phyloP scores from a whole-genome alignment of 2,329 filamentous ascomycete genomes.

The Elsinoe arachidis region DNA sequence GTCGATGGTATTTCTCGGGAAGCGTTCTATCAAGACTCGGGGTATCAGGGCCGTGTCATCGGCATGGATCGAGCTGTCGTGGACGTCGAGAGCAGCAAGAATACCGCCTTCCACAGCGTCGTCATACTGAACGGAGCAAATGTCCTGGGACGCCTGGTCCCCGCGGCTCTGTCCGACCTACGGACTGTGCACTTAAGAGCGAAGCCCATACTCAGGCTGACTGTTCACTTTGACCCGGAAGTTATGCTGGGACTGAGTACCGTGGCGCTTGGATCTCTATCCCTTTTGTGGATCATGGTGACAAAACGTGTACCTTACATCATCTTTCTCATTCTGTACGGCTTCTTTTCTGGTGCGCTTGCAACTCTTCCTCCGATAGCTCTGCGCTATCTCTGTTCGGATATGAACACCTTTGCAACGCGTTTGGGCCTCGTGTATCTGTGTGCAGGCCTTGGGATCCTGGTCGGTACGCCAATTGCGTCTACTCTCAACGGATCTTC shows the following conservation, averaged over 20 bases:
- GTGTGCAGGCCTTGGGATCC: conserved; percentile 25
- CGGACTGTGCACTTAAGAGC: no score
- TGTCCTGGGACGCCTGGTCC: conserved; percentile 49
- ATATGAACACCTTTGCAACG: conserved; percentile 25
- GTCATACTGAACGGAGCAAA: conserved; percentile 59
- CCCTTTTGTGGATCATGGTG: conserved; percentile 26
- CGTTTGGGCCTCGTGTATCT: conserved; percentile 29
- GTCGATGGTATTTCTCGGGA: conserved; percentile 33
- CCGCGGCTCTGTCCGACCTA: conserved; percentile 50
- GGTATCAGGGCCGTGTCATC: no score
- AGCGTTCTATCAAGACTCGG: no score
- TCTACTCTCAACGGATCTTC: conserved; percentile 15
- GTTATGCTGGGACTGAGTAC: conserved; percentile 44
- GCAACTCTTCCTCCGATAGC: conserved; percentile 26
- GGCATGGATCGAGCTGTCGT: conserved; percentile 30
- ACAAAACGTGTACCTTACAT: conserved; percentile 18
- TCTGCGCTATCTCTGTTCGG: conserved; percentile 25
- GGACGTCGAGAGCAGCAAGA: neutral
- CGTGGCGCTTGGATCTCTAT: conserved; percentile 23
- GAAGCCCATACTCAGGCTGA: no score
- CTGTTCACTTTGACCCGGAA: conserved; percentile 45
- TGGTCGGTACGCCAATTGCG: conserved; percentile 28
- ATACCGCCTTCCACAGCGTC: conserved; percentile 58
- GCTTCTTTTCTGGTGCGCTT: conserved; percentile 28
- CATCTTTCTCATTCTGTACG: conserved; percentile 27